Base-by-base conservation (phyloP, 202 grass and related monocot genomes). In the Zoysia matrella region DNA sequence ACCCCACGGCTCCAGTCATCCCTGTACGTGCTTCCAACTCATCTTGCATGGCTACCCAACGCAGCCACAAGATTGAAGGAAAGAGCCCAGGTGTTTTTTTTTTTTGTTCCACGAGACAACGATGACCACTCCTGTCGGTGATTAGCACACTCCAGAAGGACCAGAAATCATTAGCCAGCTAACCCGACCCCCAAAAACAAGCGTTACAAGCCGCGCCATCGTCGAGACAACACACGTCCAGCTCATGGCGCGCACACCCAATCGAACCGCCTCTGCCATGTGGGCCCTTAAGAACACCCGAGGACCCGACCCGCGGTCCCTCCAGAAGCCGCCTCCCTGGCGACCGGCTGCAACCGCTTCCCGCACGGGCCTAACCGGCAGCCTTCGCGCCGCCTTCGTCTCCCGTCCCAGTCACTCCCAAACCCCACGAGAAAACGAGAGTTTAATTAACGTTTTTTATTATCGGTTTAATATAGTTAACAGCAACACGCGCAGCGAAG, bases 401-500 rank as follows among this genome's bases (percentile, higher is more conserved):
- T 50, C 78, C 83, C 54, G 14, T 62, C 52, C 77, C 77, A 76
- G 57, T 84, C 71, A 84, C 72, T 7, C 18, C 53, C 55, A 36
- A 36, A 5, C 61, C 76, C 84, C 83, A 73, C 73, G 61, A 82
- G 39, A 1, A 45, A 61, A 67, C 51, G 52, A 61, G 18, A 41
- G 3, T 3, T 49, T 36, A 36, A 30, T 22, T 65, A 45, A 30
- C 22, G 30, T 51, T 13, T 1, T 49, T 47, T 50, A 15, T 12
- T 22, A 36, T 66, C 2, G 49, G 14, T 57, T 56, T 47, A 79
- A 36, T 36, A 36, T 57, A 47, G 6, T 47, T 47, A 47, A 47
- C 47, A 47, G 45, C 66, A 41, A 58, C 83, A 86, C 88, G 68
- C 88, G 68, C 69, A 79, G 67, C 72, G 83, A 85, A 88, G 86